A percentile compares a stretch with the other conserved stretches of the same genome.
phyloP scores from a whole-genome alignment of 345 rosid species.

The Lumnitzera racemosa region DNA sequence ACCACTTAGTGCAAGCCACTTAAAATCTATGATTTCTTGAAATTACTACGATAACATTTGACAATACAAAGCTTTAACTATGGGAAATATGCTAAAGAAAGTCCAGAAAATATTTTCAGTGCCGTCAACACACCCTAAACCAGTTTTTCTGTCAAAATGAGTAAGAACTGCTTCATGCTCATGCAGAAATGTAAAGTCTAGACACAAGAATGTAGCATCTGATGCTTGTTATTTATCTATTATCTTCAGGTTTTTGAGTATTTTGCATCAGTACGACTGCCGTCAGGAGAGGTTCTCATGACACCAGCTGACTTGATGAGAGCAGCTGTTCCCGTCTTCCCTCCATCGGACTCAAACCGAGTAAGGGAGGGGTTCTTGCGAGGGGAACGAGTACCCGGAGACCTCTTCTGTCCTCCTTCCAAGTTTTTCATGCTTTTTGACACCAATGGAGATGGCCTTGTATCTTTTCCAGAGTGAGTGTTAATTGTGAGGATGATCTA shows the following conservation, averaged over 20 bases:
- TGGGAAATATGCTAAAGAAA: no score
- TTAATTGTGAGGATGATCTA: background rate
- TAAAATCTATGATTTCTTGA: no score
- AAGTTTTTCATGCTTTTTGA: constrained; percentile 68
- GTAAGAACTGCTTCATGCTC: no score
- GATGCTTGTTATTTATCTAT: no score
- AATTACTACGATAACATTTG: no score
- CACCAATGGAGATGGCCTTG: constrained; percentile 47
- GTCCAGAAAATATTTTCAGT: no score
- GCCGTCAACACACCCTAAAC: no score
- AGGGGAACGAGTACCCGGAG: constrained; percentile 42
- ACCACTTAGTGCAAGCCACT: no score
- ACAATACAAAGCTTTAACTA: no score
- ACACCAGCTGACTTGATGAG: constrained; percentile 60
- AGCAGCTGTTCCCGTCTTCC: constrained; percentile 71
- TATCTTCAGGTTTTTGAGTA: constrained; percentile 45
- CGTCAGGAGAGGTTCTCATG: constrained; percentile 53
- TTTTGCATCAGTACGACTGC: constrained; percentile 37
- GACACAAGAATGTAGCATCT: no score
- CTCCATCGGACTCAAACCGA: constrained; percentile 50
- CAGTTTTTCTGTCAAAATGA: no score
- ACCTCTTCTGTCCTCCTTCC: constrained; percentile 47
- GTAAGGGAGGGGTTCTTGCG: constrained; percentile 48
- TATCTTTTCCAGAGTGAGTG: constrained; percentile 61
- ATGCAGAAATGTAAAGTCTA: no score